These are phyloP conservation scores for Verticillium klebahnii DNA, from an alignment of 2,329 filamentous ascomycete genomes.

Conservation along the genomic window DNA sequence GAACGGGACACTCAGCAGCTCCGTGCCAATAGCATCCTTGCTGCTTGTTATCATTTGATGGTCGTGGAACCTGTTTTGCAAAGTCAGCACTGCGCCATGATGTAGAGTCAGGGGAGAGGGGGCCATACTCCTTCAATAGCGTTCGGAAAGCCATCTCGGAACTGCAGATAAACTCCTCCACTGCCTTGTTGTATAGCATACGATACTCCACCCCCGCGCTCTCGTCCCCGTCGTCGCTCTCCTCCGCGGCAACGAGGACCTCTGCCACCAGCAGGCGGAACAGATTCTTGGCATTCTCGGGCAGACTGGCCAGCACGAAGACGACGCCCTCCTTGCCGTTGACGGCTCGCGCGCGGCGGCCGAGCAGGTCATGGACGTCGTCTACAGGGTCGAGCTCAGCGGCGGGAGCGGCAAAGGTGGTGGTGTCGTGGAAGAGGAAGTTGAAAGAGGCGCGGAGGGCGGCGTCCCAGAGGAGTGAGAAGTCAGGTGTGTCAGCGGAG, in stretches of 20 bases:
- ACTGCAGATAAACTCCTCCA: constrained; percentile 94
- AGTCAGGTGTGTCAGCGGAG: constrained; percentile 84
- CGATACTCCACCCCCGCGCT: constrained; percentile 80
- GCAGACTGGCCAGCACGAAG: constrained; percentile 84
- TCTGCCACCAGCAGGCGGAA: constrained; percentile 84
- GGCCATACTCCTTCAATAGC: constrained; percentile 77
- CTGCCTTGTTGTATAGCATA: constrained; percentile 88
- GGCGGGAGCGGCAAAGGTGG: constrained; percentile 74
- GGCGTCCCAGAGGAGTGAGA: constrained; percentile 85
- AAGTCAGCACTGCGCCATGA: constrained; percentile 18
- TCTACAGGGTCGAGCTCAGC: constrained; percentile 79
- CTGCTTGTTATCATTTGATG: constrained; percentile 94
- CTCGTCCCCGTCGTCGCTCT: constrained; percentile 42
- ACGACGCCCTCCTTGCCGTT: constrained; percentile 88
- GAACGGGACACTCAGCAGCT: constrained; percentile 81
- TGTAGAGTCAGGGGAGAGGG: neutral
- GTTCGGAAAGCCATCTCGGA: constrained; percentile 95
- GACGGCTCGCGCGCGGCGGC: constrained; percentile 71
- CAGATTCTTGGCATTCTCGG: constrained; percentile 84
- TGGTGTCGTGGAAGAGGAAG: constrained; percentile 90
- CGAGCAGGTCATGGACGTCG: constrained; percentile 82
- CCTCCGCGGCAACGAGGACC: constrained; percentile 66
- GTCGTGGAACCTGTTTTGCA: constrained; percentile 71
- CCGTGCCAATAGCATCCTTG: constrained; percentile 80
- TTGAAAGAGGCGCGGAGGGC: constrained; percentile 77